phyloP scores from a whole-genome alignment of 805 yeast genomes.

The Lipomyces spencermartinsiae region DNA sequence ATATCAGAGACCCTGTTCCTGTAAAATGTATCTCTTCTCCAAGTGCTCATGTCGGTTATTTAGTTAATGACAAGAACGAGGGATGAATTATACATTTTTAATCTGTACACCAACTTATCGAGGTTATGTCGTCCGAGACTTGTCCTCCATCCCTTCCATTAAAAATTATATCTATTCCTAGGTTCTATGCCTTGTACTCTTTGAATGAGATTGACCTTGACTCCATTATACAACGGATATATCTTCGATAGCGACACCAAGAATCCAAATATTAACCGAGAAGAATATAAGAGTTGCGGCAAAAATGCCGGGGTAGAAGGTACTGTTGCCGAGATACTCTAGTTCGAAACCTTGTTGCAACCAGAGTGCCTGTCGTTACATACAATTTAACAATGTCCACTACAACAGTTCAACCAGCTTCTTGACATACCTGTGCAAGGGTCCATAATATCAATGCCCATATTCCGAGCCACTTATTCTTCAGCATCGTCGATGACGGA shows the following conservation, averaged over 20 bases:
- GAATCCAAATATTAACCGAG: conserved; percentile 63
- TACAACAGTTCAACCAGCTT: too few relatives aligned
- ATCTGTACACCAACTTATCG: background rate
- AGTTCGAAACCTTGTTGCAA: conserved; percentile 73
- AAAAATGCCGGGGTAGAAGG: conserved; percentile 67
- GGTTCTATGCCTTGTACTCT: background rate
- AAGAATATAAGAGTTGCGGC: conserved; percentile 65
- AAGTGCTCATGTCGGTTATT: too few relatives aligned
- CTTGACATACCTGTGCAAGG: conserved; percentile 45
- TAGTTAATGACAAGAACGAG: background rate
- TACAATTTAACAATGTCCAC: background rate
- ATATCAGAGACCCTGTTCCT: background rate
- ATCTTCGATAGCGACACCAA: conserved; percentile 62
- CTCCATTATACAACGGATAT: conserved; percentile 36
- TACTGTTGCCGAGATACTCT: conserved; percentile 76
- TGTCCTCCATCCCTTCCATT: background rate
- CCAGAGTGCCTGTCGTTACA: conserved; percentile 70
- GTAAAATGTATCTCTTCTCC: too few relatives aligned
- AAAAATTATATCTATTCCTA: too few relatives aligned
- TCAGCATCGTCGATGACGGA: conserved; percentile 44
- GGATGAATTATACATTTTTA: background rate
- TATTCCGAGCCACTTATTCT: conserved; percentile 48
- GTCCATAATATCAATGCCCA: conserved; percentile 65
- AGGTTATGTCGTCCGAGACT: background rate
- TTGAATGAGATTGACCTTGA: background rate